Evolutionary conservation across 2,329 filamentous ascomycete species (phyloP).

Genomic region (Epicoccum sorghinum): DNA sequence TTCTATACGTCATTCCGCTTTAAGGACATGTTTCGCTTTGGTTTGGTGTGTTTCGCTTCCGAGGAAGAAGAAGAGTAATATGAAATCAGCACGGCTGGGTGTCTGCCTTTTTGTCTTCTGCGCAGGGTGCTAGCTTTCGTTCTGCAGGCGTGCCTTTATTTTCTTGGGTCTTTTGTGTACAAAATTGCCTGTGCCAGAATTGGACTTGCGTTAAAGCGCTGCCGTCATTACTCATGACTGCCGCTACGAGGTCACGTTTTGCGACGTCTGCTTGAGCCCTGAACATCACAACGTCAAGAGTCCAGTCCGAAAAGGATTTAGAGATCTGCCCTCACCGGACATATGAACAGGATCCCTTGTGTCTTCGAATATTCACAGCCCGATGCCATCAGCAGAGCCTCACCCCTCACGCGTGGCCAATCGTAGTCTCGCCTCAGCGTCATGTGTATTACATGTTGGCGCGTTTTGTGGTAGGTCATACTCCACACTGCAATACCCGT

Average conservation of each 20-base stretch:
- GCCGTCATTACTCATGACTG: neutral
- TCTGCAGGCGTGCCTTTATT: no score
- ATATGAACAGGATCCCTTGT: constrained; percentile 5
- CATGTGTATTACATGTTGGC: constrained; percentile 9
- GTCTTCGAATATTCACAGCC: neutral
- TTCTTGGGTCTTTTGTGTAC: no score
- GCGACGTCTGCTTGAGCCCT: neutral
- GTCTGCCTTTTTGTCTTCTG: no score
- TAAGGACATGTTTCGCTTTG: neutral
- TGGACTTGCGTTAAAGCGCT: no score
- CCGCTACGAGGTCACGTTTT: neutral
- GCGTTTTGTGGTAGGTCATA: constrained; percentile 4
- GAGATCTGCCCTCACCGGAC: constrained; percentile 8
- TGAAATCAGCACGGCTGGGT: no score
- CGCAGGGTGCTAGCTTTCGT: no score
- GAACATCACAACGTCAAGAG: neutral
- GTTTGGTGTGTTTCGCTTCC: no score
- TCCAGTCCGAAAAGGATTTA: neutral
- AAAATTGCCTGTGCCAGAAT: no score
- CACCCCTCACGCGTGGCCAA: constrained; percentile 14
- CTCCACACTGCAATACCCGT: constrained; percentile 7
- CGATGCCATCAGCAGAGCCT: constrained; percentile 12
- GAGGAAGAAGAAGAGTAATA: no score
- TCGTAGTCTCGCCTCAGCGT: neutral
- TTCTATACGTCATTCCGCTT: neutral